phyloP scores from a whole-genome alignment of 345 rosid species.

The Brassica rapa region DNA sequence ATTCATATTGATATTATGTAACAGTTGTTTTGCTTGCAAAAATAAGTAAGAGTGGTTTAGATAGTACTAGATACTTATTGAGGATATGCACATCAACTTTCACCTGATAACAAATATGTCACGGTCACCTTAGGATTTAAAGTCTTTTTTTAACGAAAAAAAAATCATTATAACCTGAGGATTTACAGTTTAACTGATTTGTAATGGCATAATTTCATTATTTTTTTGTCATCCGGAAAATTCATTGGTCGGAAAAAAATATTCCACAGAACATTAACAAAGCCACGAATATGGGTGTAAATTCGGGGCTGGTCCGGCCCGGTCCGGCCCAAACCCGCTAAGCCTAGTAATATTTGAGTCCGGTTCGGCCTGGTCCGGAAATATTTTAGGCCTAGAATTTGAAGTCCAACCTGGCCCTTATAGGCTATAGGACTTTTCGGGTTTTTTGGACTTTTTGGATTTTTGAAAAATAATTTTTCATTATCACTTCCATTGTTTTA shows the following conservation, averaged over 20 bases:
- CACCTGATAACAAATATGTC: background rate
- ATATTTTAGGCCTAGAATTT: too few species aligned
- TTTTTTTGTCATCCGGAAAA: background rate
- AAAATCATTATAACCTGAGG: too few species aligned
- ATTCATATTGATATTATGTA: background rate
- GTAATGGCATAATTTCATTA: background rate
- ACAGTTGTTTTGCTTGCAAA: constrained; percentile 1
- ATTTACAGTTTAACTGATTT: background rate
- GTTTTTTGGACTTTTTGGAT: too few species aligned
- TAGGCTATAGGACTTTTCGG: too few species aligned
- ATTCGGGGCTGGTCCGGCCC: too few species aligned
- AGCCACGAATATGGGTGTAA: too few species aligned
- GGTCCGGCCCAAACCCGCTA: too few species aligned
- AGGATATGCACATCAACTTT: background rate
- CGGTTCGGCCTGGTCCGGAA: too few species aligned
- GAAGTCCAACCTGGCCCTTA: too few species aligned
- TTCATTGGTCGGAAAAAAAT: background rate
- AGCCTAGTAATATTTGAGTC: too few species aligned
- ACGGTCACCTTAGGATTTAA: background rate
- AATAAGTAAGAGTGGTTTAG: background rate
- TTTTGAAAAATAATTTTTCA: too few species aligned
- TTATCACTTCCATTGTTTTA: too few species aligned
- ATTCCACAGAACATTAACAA: background rate
- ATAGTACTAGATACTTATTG: background rate
- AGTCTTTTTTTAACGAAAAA: background rate